Base-by-base conservation (phyloP, 2,329 filamentous ascomycete species). In the Aspergillus unguis region DNA sequence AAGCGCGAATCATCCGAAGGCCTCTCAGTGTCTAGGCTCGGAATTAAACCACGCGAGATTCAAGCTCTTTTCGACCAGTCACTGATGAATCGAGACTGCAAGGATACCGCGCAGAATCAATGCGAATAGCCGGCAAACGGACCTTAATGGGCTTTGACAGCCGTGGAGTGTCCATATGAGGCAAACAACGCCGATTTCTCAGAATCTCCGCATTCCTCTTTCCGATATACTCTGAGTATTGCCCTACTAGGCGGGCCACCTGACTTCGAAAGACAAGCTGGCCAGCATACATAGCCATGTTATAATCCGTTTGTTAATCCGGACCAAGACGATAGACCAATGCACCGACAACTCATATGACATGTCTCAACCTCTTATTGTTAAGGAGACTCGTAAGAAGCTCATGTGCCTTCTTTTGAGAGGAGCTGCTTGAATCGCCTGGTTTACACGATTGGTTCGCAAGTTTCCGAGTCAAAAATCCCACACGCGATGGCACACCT, bases 51-150 rank as follows among this genome's bases (percentile, higher is more conserved):
- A 45, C 10, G 43, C 43, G 32, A 33, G 43, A 36, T 35, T 27
- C 26, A 45, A 45, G 43, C 43, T 45, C 43, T 27, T 45, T 45
- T 27, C 8, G 10, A 26, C 9, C 43, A 45, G 43, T 29, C 43
- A 45, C 43, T 28, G 31, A 23, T 26, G n/a, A 17, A 17, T 17
- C 17, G 17, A 17, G 17, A 17, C 17, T 17, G 17, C 17, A 17
- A 17, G 17, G 17, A 17, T 17, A 17, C 17, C 17, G 17, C 17
- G 17, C 17, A 17, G 17, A 17, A 17, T 17, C 17, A 17, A 17
- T 17, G 17, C 17, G 17, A 17, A 17, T 17, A 17, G 17, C 17
- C 17, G 17, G 17, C 17, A 17, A 17, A 17, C 17, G 17, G 17
- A 17, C 17, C 17, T 17, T 17, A 17, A 17, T 17, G 40, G 10